Evolutionary conservation across 140 eudicot genomes (phyloP).

Genomic region (Stevia rebaudiana): DNA sequence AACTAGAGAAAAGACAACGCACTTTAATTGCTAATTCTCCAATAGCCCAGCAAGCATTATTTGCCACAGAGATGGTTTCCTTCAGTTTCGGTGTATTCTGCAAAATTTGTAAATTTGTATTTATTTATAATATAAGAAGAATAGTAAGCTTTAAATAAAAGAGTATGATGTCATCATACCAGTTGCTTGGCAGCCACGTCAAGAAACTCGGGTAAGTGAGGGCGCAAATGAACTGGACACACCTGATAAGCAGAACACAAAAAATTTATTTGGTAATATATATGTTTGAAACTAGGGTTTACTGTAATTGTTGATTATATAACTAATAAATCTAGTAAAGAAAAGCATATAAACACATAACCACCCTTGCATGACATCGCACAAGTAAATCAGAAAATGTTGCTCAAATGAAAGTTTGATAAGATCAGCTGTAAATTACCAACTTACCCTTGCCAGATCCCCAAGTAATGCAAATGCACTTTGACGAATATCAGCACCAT

Average conservation of each 20-base stretch:
- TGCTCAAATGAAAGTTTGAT: not conserved
- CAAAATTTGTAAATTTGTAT: not conserved
- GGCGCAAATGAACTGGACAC: constrained; percentile 74
- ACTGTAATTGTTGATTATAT: not conserved
- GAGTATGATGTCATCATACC: constrained; percentile 35
- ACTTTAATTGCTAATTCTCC: constrained; percentile 98
- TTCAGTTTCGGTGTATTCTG: constrained; percentile 80
- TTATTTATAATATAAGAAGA: not conserved
- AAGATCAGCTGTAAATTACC: constrained; percentile 9
- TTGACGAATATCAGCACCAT: constrained; percentile 75
- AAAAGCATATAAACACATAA: not conserved
- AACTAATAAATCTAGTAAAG: not conserved
- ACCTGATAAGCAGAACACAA: constrained; percentile 44
- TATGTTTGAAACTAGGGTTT: not conserved
- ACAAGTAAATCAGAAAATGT: not conserved
- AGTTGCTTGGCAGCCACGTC: constrained; percentile 80
- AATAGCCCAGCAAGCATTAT: constrained; percentile 99
- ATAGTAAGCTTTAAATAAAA: not conserved
- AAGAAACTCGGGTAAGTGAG: constrained; percentile 76
- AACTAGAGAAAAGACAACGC: not conserved
- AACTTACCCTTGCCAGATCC: constrained; percentile 93
- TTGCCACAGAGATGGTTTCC: constrained; percentile 86
- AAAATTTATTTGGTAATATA: constrained; percentile 1
- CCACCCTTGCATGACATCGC: not conserved
- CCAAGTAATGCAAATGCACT: constrained; percentile 99